Evolutionary conservation across 2,329 filamentous ascomycete genomes (phyloP).

Genomic region (Aureobasidium sp.): DNA sequence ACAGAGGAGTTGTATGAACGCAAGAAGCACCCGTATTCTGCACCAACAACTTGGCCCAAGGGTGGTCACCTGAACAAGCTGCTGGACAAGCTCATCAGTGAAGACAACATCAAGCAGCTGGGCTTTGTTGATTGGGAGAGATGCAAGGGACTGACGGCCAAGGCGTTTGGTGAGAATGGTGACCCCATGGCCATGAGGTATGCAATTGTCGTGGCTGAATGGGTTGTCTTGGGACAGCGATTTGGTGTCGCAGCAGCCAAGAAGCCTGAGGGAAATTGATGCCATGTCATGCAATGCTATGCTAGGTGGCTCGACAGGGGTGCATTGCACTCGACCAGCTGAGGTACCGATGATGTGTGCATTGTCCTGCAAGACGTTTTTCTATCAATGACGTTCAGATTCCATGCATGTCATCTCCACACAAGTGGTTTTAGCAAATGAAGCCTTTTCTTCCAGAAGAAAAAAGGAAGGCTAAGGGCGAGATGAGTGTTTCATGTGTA

Average conservation of each 20-base stretch:
- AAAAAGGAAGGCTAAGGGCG: not conserved
- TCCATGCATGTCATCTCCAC: not conserved
- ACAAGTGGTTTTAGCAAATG: not conserved
- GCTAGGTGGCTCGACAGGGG: not conserved
- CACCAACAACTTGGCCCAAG: constrained; percentile 34
- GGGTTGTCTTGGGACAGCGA: constrained; percentile 36
- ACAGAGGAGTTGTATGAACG: constrained; percentile 43
- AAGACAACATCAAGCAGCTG: constrained; percentile 20
- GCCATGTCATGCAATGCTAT: not conserved
- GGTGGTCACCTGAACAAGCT: constrained; percentile 37
- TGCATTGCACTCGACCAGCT: not conserved
- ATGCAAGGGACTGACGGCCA: constrained; percentile 26
- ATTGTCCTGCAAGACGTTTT: not conserved
- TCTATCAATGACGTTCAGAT: not conserved
- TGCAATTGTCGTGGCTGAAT: constrained; percentile 33
- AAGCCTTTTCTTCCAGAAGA: not conserved
- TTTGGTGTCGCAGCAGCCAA: constrained; percentile 34
- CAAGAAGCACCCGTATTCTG: constrained; percentile 42
- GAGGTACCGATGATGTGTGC: not conserved
- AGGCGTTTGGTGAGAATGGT: constrained; percentile 31
- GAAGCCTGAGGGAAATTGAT: constrained; percentile 12
- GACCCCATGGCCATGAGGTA: constrained; percentile 28
- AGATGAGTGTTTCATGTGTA: constrained; percentile 1
- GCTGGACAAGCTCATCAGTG: constrained; percentile 22
- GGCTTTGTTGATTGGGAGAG: constrained; percentile 22